Base-by-base conservation (phyloP, 306 rosid genomes). In the Glycine latifolia region DNA sequence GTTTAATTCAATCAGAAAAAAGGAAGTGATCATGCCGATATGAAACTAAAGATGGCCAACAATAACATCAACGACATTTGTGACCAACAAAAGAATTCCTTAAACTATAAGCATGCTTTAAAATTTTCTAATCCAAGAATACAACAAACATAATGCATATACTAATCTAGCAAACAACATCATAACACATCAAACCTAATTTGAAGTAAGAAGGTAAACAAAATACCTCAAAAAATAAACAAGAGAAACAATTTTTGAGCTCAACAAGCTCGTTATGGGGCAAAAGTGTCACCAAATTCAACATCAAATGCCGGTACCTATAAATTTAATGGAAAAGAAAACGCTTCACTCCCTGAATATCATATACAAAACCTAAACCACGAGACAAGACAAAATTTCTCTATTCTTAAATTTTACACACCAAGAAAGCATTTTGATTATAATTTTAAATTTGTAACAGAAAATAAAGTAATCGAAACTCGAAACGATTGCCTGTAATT, bases 261-360 rank as follows among this genome's bases (percentile, higher is more conserved):
- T 96, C 99, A 10, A 92, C 99, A 59, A 96, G 97, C 85, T 96
- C 98, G 2, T 96, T 96, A 53, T 96, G 99, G 15, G 99, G 99
- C 85, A 96, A 78, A 67, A 96, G 88, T 8, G 97, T 91, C 61
- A 92, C 98, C 84, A 96, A 12, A 76, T 96, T 96, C 94, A 93
- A 87, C 99, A 96, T 93, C 86, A 96, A 83, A 87, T 96, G 99
- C 17, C 99, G 97, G 84, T 93, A 91, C 89, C 99, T 93, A 67
- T 10, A 74, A 53, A n/a, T 31, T 71, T 0, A 63, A 14, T 3
- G 0, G 5, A 3, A 39, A 63, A 3, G 1, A 46, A 26, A 3
- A 46, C 16, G 60, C 26, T 63, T 69, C 62, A 73, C 16, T 52
- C 49, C 13, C 79, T 85, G 7, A 66, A 49, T 2, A 59, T n/a